Base-by-base conservation (phyloP, 2,329 filamentous ascomycete genomes). In the Pseudopithomyces chartarum region DNA sequence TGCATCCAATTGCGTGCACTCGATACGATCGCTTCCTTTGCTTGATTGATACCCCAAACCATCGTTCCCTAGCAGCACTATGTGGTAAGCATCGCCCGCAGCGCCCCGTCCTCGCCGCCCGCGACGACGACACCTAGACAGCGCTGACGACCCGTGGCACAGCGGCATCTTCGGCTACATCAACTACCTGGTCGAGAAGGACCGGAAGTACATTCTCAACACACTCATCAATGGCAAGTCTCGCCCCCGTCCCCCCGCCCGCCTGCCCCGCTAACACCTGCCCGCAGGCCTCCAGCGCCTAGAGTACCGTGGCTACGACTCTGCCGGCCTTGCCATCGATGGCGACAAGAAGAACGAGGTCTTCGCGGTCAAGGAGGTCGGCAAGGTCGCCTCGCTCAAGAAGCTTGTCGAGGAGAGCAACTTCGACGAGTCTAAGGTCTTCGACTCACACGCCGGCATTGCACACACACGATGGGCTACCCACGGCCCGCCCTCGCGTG, bases 281-380 rank as follows among this genome's bases (percentile, higher is more conserved):
- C 56, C 52, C 60, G 38, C 74, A 97, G 93, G 94, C 74, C 90
- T 98, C 58, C 90, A 92, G 58, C 90, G 95, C 77, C 90, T 99
- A 71, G 95, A 99, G 82, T 99, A 99, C 84, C 91, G 95, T 79
- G 95, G 95, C 69, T 99, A 99, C 80, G 95, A 99, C 80, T 98
- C 95, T 63, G 94, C 95, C 61, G 95, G 95, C 83, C 85, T 99
- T 64, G 94, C 94, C 66, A 82, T 99, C 71, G 95, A 99, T 77
- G 95, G 95, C 62, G 91, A 99, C 85, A 98, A 97, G 88, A 97
- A 95, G 85, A 96, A 97, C 73, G 92, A 98, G 82, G 92, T 98
- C 66, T 87, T 91, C 65, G 93, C 95, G 62, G 98, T 92, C 87
- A 99, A 99, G 85, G 95, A 98, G 84, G 95, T 99, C 62, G 95